Evolutionary conservation across 2,329 filamentous ascomycete genomes (phyloP), one percentile per base, ranked within the genome.

Genomic region (Epichloe brachyelytri): DNA sequence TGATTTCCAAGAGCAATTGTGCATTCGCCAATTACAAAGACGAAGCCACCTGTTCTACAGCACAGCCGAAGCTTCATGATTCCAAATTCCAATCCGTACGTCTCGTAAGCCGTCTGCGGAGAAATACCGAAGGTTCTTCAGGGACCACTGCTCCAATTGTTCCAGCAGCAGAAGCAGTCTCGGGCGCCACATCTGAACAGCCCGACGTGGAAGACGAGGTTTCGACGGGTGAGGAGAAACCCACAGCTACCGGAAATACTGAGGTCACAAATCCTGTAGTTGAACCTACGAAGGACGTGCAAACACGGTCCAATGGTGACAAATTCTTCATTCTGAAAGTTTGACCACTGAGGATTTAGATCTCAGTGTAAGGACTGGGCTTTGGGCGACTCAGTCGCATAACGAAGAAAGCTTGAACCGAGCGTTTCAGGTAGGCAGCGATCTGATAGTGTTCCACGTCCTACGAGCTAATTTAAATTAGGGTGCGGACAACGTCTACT

Each of bases 1-100:
- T 97, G 37, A 97, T 97, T 40, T 91, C 90, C 0, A 96, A 96
- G 66, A 96, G 90, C 65, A 96, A 96, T 63, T 97, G 91, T 62
- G 91, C 90, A 0, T 97, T 97, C 70, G 88, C 95, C 57, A 97
- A 97, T 62, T 97, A 94, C 65, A 86, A 83, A 55, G 85, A 88
- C 48, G 89, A 95, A 60, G 70, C 74, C 3, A 80, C 82, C 5
- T 96, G 89, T 62, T 70, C 78, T 6, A 75, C 79, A 8, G 91
- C 91, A 0, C 87, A 95, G 71, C 77, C 82, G 44, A 82, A 87
- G 57, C 85, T 97, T 43, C 88, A 97, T 65, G 90, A 97, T 61
- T 95, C 89, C 1, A 83, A 85, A 51, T 96, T 96, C 59, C 82
- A 91, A 59, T 84, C 87, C 0, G 86, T 93, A 17, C 80, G 88